A percentile compares a stretch with the other conserved stretches of the same genome.
Evolutionary conservation across 768 basidiomycete species (phyloP).

Genomic region (Tulasnella calospora): DNA sequence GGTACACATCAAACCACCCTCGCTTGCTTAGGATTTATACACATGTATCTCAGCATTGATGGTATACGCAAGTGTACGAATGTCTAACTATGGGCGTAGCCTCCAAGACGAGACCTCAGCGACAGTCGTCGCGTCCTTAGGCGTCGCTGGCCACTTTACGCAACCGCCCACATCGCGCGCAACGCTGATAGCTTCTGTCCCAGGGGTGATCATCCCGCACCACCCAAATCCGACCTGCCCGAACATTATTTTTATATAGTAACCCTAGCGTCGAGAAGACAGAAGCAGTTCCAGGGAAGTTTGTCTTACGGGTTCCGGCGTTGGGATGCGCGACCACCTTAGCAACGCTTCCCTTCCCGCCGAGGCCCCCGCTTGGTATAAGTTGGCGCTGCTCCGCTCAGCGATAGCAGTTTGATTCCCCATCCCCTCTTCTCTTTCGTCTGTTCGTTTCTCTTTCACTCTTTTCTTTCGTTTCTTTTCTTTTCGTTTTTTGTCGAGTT

Average conservation of each 20-base stretch:
- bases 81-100: neutral
- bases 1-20: neutral
- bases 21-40: neutral
- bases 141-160: neutral
- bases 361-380: neutral
- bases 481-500: slow-evolving; percentile 54
- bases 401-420: slow-evolving; percentile 2
- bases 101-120: slow-evolving; percentile 3
- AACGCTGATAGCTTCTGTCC: neutral
- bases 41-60: neutral
- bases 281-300: neutral
- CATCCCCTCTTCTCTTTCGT: slow-evolving; percentile 17
- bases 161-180: slow-evolving; percentile 5
- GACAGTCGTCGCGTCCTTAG: slow-evolving; percentile 4
- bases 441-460: slow-evolving; percentile 34
- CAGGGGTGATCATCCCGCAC: neutral
- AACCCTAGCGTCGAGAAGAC: neutral
- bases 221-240: neutral
- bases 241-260: neutral
- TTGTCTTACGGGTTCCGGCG: neutral
- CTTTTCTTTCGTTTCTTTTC: slow-evolving; percentile 35
- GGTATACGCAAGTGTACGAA: neutral
- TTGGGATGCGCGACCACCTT: neutral
- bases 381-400: neutral
- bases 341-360: neutral